A percentile compares a stretch with the other conserved stretches of the same genome.
Conservation (phyloP, 768 basidiomycete genomes). For the Lactifluus echinatus region DNA sequence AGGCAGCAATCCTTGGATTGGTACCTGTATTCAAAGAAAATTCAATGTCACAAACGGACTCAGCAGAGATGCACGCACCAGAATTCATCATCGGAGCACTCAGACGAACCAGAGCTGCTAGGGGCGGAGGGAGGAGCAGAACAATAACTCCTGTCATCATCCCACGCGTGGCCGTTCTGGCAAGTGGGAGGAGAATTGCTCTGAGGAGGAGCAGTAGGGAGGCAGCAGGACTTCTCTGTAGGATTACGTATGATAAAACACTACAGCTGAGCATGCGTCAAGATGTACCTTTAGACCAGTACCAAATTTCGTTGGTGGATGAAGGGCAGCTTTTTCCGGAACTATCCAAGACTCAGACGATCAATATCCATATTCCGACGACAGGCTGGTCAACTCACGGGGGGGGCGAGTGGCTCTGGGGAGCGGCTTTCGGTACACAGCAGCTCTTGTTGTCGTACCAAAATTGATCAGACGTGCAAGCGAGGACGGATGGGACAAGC, state of each 20-base stretch:
- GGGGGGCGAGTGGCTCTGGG: constrained; percentile 31
- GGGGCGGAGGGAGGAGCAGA: constrained; percentile 2
- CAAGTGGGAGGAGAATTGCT: constrained; percentile 9
- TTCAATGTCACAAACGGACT: background rate
- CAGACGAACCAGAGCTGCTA: background rate
- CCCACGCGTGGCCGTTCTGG: constrained; percentile 16
- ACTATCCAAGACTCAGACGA: background rate
- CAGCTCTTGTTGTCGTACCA: constrained; percentile 14
- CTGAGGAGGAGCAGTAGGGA: constrained; percentile 15
- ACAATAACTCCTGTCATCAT: constrained; percentile 1
- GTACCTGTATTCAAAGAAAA: constrained; percentile 23
- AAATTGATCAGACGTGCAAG: constrained; percentile 22
- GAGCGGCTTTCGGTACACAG: constrained; percentile 24
- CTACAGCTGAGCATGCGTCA: background rate
- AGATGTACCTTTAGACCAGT: constrained; percentile 7
- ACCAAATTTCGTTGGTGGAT: constrained; percentile 5
- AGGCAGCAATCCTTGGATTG: constrained; percentile 34
- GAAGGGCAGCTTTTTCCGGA: constrained; percentile 11
- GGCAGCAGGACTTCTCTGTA: constrained; percentile 16
- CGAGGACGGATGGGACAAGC: constrained; percentile 22
- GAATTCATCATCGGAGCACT: constrained; percentile 24
- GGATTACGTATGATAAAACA: background rate
- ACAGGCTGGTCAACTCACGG: constrained; percentile 23
- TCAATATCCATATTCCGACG: background rate
- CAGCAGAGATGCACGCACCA: constrained; percentile 24